phyloP scores from a whole-genome alignment of 1,284 basidiomycete genomes.

The Pseudozyma thailandica region DNA sequence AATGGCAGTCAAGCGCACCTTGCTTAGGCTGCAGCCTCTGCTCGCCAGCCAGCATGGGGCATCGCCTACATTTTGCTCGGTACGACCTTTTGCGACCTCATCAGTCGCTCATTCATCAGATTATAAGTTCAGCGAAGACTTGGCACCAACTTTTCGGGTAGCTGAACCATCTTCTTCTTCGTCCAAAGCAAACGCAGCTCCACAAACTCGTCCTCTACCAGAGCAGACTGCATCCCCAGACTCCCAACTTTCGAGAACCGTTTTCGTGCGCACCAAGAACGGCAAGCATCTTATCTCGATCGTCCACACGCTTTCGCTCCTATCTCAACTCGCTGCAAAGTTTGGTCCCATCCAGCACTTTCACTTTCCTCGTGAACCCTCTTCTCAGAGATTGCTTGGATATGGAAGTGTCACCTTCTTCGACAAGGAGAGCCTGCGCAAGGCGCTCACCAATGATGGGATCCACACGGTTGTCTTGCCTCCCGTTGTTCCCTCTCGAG shows the following conservation, averaged over 20 bases:
- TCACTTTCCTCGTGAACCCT: conserved; percentile 45
- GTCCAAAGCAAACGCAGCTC: neutral
- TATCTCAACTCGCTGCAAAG: conserved; percentile 33
- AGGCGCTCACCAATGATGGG: conserved; percentile 36
- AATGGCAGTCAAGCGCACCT: conserved; percentile 25
- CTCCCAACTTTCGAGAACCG: conserved; percentile 16
- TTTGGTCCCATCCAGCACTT: conserved; percentile 44
- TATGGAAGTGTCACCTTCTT: conserved; percentile 45
- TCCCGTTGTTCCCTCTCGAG: conserved; percentile 32
- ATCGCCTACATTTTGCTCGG: neutral
- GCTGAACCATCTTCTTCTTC: neutral
- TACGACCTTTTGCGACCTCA: conserved; percentile 12
- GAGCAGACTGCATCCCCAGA: conserved; percentile 3
- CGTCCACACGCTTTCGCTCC: conserved; percentile 39
- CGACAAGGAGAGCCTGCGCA: conserved; percentile 26
- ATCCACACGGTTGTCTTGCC: conserved; percentile 33
- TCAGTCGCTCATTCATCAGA: neutral
- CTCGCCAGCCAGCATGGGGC: conserved; percentile 3
- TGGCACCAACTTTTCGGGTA: conserved; percentile 9
- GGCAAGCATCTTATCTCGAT: conserved; percentile 49
- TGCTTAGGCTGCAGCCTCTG: conserved; percentile 23
- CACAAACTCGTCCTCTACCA: neutral
- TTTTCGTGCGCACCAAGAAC: conserved; percentile 39
- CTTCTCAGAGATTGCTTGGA: conserved; percentile 24
- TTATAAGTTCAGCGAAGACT: conserved; percentile 25